A percentile compares a stretch with the other conserved stretches of the same genome.
phyloP scores from a whole-genome alignment of 2,329 filamentous ascomycete genomes.

The Cercospora zeina region DNA sequence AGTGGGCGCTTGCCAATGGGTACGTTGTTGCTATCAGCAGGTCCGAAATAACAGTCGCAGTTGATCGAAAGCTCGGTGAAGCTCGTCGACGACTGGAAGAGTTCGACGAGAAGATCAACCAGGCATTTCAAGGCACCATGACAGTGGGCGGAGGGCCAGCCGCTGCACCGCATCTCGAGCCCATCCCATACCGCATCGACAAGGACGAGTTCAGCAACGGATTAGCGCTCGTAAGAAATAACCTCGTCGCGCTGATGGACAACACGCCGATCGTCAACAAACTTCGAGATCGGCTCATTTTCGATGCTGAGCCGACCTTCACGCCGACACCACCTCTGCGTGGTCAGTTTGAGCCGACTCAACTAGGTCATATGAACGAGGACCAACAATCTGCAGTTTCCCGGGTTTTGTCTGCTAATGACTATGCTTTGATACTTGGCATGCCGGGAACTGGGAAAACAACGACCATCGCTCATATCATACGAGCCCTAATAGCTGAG shows the following conservation, averaged over 20 bases:
- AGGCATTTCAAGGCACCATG: slow-evolving; percentile 90
- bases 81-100: slow-evolving; percentile 71
- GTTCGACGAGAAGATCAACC: slow-evolving; percentile 75
- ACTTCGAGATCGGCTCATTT: slow-evolving; percentile 77
- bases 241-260: slow-evolving; percentile 86
- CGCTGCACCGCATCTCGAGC: slow-evolving; percentile 45
- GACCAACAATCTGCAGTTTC: slow-evolving; percentile 85
- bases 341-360: slow-evolving; percentile 30
- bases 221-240: slow-evolving; percentile 92
- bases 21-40: slow-evolving; percentile 79
- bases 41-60: slow-evolving; percentile 77
- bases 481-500: slow-evolving; percentile 81
- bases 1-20: slow-evolving; percentile 91
- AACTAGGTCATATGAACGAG: slow-evolving; percentile 64
- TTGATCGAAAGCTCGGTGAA: slow-evolving; percentile 87
- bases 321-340: slow-evolving; percentile 34
- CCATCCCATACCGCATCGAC: slow-evolving; percentile 78
- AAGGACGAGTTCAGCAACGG: slow-evolving; percentile 99
- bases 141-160: slow-evolving; percentile 59
- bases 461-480: slow-evolving; percentile 96
- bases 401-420: slow-evolving; percentile 92
- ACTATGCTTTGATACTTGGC: slow-evolving; percentile 94
- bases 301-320: slow-evolving; percentile 72
- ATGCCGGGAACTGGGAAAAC: slow-evolving; percentile 99
- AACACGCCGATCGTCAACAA: slow-evolving; percentile 45